Conservation (phyloP, 2,329 filamentous ascomycete genomes). For the Hypomyces perniciosus region DNA sequence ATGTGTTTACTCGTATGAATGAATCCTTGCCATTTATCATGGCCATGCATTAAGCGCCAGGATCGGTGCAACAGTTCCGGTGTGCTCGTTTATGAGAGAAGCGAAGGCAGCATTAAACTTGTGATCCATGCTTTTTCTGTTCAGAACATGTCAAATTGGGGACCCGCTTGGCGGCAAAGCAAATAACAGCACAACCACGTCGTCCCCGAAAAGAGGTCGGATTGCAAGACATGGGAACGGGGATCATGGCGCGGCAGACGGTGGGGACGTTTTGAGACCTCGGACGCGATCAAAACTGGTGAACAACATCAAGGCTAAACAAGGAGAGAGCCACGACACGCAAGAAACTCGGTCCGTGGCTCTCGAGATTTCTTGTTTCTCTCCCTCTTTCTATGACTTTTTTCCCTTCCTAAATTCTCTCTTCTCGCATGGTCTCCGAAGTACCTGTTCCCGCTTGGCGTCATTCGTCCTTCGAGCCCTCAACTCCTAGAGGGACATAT, state of each 20-base stretch:
- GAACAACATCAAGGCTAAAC: neutral
- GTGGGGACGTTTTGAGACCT: slow-evolving; percentile 3
- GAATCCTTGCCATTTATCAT: too few species aligned
- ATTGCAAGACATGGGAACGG: slow-evolving; percentile 9
- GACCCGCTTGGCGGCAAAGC: neutral
- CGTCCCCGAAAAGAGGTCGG: neutral
- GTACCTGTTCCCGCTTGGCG: neutral
- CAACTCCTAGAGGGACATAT: too few species aligned
- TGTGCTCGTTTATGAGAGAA: too few species aligned
- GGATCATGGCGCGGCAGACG: slow-evolving; percentile 3
- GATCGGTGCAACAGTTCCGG: neutral
- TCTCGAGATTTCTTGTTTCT: neutral
- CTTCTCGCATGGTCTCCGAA: neutral
- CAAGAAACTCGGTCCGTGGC: slow-evolving; percentile 2
- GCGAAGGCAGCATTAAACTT: too few species aligned
- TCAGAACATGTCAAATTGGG: neutral
- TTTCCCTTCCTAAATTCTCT: neutral
- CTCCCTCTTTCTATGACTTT: slow-evolving; percentile 2
- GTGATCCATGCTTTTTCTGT: too few species aligned
- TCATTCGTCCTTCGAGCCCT: too few species aligned
- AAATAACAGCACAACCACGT: neutral
- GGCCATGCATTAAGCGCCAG: too few species aligned
- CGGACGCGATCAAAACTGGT: neutral
- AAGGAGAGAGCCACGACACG: neutral
- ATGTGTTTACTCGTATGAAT: too few species aligned